Evolutionary conservation across 352 stramenopile species (phyloP), one percentile per base, ranked within the genome.

Genomic region (Pythium scleroteichum): DNA sequence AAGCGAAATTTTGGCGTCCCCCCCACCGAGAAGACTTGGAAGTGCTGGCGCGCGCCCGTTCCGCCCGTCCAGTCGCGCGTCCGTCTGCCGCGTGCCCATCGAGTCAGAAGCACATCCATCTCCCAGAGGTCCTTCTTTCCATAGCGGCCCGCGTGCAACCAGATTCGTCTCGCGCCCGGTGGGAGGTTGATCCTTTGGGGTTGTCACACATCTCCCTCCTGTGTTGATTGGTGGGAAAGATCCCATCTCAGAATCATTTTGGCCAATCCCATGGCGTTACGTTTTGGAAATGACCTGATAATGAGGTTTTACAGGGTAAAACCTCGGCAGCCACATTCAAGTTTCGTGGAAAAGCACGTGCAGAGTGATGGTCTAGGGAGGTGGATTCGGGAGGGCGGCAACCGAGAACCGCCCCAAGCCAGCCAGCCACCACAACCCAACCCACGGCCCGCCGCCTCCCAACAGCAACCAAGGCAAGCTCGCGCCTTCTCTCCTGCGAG

Each of bases 301-400:
- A 55, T 49, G 62, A 69, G 62, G 62, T 69, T 69, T 69, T 64
- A 26, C 5, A 0, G 2, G 2, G 8, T 42, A 64, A 64, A 69
- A 69, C 62, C 62, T 64, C 42, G 40, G 1, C 8, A 33, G 35
- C 29, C 16, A 20, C 22, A 38, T 66, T 60, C 59, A 68, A 68
- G 10, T 57, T 61, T 53, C 45, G 7, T 57, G 40, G 59, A 55
- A 53, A 46, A 46, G 27, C 16, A 40, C 4, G 29, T 20, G 2
- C 27, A 61, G 62, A 64, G 38, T 69, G 62, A 61, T 69, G 54
- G 54, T 69, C 61, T n/a, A 22, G n/a, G 41, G 41, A 24, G 26
- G 53, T 22, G 44, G 40, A 54, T 44, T 44, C 16, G 27, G 10
- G n/a, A n/a, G n/a, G 35, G 45, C 42, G 44, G 57, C 46, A 52